Evolutionary conservation across 2,329 filamentous ascomycete genomes (phyloP), one percentile per base, ranked within the genome.

Genomic region (Aspergillus sp.): DNA sequence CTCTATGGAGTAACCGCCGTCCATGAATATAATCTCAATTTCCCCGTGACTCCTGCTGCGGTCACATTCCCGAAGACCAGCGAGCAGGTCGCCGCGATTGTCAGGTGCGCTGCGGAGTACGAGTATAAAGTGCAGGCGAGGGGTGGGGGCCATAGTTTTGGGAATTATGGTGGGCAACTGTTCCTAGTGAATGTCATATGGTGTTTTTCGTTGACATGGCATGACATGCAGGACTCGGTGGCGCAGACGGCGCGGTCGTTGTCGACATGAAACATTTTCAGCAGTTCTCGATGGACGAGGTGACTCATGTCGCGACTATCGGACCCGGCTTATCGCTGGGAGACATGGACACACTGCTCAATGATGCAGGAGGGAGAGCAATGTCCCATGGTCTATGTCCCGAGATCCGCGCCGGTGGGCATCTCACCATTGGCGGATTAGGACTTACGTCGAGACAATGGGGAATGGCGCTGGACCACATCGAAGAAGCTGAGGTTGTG

Each of bases 141-240:
- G 50, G 69, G 71, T 33, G 78, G 78, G 7, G 78, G 78, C 0
- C 78, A 81, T 56, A 75, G 72, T 37, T 81, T 78, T 60, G 78
- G 71, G 0, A 78, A 75, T 35, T 75, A 72, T 47, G 74, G 74
- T 50, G 64, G 65, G 10, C 10, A 12, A 4, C 25, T 12, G 10
- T 30, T 30, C 7, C 25, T 9, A 30, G 10, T 30, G 25, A 30
- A 30, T 30, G 25, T 27, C 3, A 27, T 27, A 27, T 27, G 10
- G 25, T 4, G 10, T 9, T 12, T 12, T 30, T 30, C 4, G 41
- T 12, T 30, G 25, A 30, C 25, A 30, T 12, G 25, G 10, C 9
- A 27, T 27, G 25, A 2, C 3, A 22, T 2, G 39, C 35, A 68
- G 65, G 60, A 10, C 58, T 66, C 3, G 67, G 68, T 27, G 68